Base-by-base conservation (phyloP, 1,284 basidiomycete genomes). In the Ganoderma meredithae region DNA sequence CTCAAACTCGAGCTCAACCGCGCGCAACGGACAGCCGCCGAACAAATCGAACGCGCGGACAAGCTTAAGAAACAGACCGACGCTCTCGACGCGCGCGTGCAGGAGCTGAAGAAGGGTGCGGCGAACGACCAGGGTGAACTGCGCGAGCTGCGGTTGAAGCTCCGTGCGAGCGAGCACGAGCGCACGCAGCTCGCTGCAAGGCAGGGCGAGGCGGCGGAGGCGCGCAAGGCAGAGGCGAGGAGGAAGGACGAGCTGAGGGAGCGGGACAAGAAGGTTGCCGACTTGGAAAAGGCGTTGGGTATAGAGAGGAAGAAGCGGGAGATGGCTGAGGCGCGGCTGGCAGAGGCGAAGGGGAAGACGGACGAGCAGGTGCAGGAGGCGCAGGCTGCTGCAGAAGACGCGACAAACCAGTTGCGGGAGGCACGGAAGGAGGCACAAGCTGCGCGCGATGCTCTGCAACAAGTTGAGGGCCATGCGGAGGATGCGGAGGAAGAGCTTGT, bases 1-100 rank as follows among this genome's bases (percentile, higher is more conserved):
- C 80, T 88, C 63, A 90, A 86, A 71, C 78, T 81, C 25, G 90
- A 92, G 62, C 81, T 90, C 22, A 78, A 81, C 1, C 82, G 83
- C 33, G 78, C 78, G 41, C 87, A 86, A 63, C 88, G 85, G 71
- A 73, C 79, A 1, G 82, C 81, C 44, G 66, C 79, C 1, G 91
- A 92, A 40, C 84, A 87, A n/a, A 70, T 80, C 4, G 88, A 89
- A 10, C 85, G 84, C 5, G 71, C 84, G 1, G 87, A 90, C 59
- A 91, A 88, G 72, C 81, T 88, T 61, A 90, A 86, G 83, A 91
- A 88, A 75, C 88, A 89, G 68, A 85, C 82, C 41, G 86, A 87
- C 0, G 66, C 80, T 2, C 82, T 88, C 55, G 90, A 91, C 39
- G 72, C 76, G 15, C 84, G 86, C 40, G 69, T 89, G 1, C 86